Evolutionary conservation across 176 grass and related monocot genomes (phyloP).

Genomic region (sorghum (Sorghum bicolor)): Sorghum_bicolor_NCBIv3 NC_012870.2:4272001-4272500

Average conservation of each 20-base stretch:
- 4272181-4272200: neutral
- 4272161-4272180: conserved; percentile 2
- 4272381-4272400: conserved; percentile 22
- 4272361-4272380: neutral
- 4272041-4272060: neutral
- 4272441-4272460: neutral
- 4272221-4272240: neutral
- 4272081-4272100: neutral
- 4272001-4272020: conserved; percentile 14
- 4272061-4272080: neutral
- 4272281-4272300: conserved; percentile 1
- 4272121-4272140: neutral
- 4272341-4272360: neutral
- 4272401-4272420: neutral
- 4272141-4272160: neutral
- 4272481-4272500: neutral
- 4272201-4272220: neutral
- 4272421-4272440: conserved; percentile 28
- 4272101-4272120: neutral
- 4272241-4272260: neutral
- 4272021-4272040: neutral
- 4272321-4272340: neutral
- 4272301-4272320: conserved; percentile 30
- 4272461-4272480: neutral
- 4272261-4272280: conserved; percentile 14